phyloP scores from a whole-genome alignment of 2,329 filamentous ascomycete genomes.

The Ceratocystiopsis brevicomis region DNA sequence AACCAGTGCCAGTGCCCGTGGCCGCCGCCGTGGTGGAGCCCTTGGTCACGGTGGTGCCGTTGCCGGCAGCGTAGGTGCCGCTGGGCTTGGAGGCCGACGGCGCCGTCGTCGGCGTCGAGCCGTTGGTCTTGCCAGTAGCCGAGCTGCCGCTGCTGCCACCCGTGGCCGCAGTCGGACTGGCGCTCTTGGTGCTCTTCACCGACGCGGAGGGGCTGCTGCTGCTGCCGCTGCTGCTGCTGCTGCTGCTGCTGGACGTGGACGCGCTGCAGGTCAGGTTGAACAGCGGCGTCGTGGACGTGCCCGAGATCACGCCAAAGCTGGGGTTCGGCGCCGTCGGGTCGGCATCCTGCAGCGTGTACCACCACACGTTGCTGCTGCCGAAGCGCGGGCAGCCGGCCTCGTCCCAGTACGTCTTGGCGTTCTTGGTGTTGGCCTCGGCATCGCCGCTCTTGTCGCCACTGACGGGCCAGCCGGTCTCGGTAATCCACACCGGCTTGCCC shows the following conservation, averaged over 20 bases:
- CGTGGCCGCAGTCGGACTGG: slow-evolving; percentile 1
- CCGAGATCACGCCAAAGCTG: slow-evolving; percentile 48
- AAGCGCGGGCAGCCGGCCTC: slow-evolving; percentile 56
- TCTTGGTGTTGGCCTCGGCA: slow-evolving; percentile 42
- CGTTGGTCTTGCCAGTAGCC: slow-evolving; percentile 1
- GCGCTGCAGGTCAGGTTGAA: slow-evolving; percentile 42
- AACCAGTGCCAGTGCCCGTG: not conserved
- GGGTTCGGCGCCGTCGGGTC: slow-evolving; percentile 39
- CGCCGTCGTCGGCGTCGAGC: no score
- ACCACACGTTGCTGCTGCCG: slow-evolving; percentile 48
- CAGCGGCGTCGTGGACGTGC: slow-evolving; percentile 33
- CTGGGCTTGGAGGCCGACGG: not conserved
- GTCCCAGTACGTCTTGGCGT: slow-evolving; percentile 67
- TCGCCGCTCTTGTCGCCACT: slow-evolving; percentile 42
- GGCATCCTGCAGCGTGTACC: slow-evolving; percentile 58
- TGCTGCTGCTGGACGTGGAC: slow-evolving; percentile 7
- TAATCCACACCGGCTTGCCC: slow-evolving; percentile 64
- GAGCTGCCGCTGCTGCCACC: not conserved
- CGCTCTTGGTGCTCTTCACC: slow-evolving; percentile 8
- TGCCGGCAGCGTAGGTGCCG: slow-evolving; percentile 1
- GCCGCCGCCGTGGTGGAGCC: not conserved
- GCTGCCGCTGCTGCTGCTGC: slow-evolving; percentile 9
- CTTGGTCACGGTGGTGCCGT: slow-evolving; percentile 4
- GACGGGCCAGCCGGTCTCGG: slow-evolving; percentile 77
- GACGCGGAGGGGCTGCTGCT: slow-evolving; percentile 8